Conservation (phyloP, 1,284 basidiomycete genomes). For the Gastroboletus turbinatus region DNA sequence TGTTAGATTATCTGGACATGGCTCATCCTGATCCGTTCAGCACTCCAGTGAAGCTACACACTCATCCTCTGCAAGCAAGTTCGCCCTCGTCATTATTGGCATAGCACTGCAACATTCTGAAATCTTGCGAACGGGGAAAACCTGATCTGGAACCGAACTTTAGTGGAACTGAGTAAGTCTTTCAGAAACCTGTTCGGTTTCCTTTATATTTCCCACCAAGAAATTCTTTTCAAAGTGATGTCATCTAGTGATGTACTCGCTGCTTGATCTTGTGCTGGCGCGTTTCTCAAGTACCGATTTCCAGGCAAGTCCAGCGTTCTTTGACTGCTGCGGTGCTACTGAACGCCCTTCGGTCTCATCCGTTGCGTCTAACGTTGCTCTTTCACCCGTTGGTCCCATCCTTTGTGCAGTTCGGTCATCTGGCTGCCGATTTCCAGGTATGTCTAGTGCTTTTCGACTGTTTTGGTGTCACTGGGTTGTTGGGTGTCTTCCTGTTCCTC, state of each 20-base stretch:
- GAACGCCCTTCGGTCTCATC: background rate
- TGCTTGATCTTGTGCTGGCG: background rate
- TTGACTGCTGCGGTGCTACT: background rate
- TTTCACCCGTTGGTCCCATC: background rate
- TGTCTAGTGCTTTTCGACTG: too few species aligned
- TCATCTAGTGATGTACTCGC: background rate
- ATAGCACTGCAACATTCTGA: background rate
- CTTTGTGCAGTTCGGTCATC: background rate
- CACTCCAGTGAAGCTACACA: background rate
- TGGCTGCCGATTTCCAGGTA: background rate
- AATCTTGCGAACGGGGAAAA: background rate
- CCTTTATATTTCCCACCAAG: background rate
- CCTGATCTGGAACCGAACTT: background rate
- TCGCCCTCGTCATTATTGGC: background rate
- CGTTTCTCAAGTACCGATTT: background rate
- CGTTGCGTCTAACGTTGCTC: background rate
- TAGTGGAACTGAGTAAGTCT: background rate
- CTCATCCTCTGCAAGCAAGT: background rate
- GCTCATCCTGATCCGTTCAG: background rate
- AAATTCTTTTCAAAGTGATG: too few species aligned
- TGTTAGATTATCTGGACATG: background rate
- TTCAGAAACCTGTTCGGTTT: background rate
- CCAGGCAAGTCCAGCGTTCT: background rate
- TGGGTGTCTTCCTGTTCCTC: too few species aligned
- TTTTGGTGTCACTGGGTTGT: too few species aligned